A percentile compares a stretch with the other conserved stretches of the same genome.
phyloP scores from a whole-genome alignment of 352 stramenopile genomes.

The Albugo candida region DNA sequence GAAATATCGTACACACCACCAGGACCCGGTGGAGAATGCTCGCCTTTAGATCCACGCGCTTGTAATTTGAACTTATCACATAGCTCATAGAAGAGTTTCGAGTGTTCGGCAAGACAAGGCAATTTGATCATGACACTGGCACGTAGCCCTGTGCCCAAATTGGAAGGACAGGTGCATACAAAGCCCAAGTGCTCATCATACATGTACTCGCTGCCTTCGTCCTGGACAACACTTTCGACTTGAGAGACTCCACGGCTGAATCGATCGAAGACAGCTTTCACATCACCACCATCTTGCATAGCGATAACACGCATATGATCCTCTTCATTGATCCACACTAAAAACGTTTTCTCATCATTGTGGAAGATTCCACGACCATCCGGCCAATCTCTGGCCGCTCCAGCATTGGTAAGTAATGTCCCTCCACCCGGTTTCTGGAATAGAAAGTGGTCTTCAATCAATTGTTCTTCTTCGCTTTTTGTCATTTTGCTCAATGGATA shows the following conservation, averaged over 20 bases:
- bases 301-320: slow-evolving; percentile 68
- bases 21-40: slow-evolving; percentile 55
- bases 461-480: slow-evolving; percentile 65
- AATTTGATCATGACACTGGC: slow-evolving; percentile 78
- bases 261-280: slow-evolving; percentile 71
- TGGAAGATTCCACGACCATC: slow-evolving; percentile 78
- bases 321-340: slow-evolving; percentile 67
- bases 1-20: slow-evolving; percentile 87
- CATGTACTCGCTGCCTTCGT: slow-evolving; percentile 49
- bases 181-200: slow-evolving; percentile 82
- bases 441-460: slow-evolving; percentile 75
- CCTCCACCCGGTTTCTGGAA: slow-evolving; percentile 78
- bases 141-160: slow-evolving; percentile 69
- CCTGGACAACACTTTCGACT: slow-evolving; percentile 36
- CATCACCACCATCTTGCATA: slow-evolving; percentile 66
- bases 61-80: slow-evolving; percentile 65
- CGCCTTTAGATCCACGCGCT: slow-evolving; percentile 54
- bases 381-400: slow-evolving; percentile 71
- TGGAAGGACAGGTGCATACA: slow-evolving; percentile 71
- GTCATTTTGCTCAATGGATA: slow-evolving; percentile 66
- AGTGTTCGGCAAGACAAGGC: slow-evolving; percentile 42
- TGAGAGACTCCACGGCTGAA: slow-evolving; percentile 42
- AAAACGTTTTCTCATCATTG: slow-evolving; percentile 69
- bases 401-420: slow-evolving; percentile 44
- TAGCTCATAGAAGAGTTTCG: slow-evolving; percentile 46